Conservation (phyloP, 495 filamentous ascomycete species). For the Platismatia glauca region DNA sequence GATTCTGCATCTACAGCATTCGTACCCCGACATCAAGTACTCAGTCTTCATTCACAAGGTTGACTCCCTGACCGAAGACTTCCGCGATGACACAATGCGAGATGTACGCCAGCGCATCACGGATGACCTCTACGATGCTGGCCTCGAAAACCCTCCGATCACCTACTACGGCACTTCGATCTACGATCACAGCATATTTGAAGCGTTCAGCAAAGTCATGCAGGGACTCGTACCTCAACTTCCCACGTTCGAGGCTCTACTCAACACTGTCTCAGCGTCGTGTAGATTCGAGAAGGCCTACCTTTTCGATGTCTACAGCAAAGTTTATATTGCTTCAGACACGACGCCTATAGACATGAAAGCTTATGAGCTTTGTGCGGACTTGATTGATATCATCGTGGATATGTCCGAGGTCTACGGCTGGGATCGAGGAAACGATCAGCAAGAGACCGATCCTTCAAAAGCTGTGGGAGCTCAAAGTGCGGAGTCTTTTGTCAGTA, state of each 20-base stretch:
- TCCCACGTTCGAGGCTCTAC: slow-evolving; percentile 79
- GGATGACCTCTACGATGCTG: slow-evolving; percentile 86
- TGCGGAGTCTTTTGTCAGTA: slow-evolving; percentile 28
- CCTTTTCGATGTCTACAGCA: slow-evolving; percentile 90
- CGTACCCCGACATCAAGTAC: slow-evolving; percentile 85
- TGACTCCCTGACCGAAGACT: slow-evolving; percentile 89
- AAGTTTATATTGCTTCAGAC: slow-evolving; percentile 97
- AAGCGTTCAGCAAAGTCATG: slow-evolving; percentile 95
- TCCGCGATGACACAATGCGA: slow-evolving; percentile 82
- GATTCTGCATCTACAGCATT: slow-evolving; percentile 75
- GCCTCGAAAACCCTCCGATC: slow-evolving; percentile 84
- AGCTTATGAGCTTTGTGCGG: slow-evolving; percentile 93
- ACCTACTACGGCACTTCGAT: slow-evolving; percentile 93
- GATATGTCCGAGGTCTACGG: slow-evolving; percentile 93
- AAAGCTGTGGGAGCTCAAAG: slow-evolving; percentile 65
- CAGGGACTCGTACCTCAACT: slow-evolving; percentile 93
- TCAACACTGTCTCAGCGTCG: slow-evolving; percentile 79
- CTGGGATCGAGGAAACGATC: slow-evolving; percentile 53
- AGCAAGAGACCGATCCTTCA: slow-evolving; percentile 49
- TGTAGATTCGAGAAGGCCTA: slow-evolving; percentile 97
- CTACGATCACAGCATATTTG: slow-evolving; percentile 96
- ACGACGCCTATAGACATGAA: slow-evolving; percentile 84
- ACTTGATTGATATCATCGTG: slow-evolving; percentile 96
- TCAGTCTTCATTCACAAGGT: slow-evolving; percentile 99
- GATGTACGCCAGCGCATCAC: slow-evolving; percentile 95